Evolutionary conservation across 345 rosid genomes (phyloP).

Genomic region (Populus tremula): DNA sequence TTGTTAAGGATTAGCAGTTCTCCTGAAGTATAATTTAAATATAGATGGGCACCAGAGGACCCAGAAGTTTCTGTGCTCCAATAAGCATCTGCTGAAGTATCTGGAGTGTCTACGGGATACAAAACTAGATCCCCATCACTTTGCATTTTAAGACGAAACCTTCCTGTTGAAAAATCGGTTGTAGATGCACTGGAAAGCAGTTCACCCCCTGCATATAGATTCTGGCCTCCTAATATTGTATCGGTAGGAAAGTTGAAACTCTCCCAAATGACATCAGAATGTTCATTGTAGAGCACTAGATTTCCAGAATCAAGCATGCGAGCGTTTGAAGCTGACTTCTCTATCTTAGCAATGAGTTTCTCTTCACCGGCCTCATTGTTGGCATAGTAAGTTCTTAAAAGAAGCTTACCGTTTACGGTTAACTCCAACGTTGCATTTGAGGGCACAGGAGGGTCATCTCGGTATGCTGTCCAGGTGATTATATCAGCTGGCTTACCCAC

Average conservation of each 20-base stretch:
- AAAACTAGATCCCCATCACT: neutral
- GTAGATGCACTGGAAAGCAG: neutral
- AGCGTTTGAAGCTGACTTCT: neutral
- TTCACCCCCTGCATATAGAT: neutral
- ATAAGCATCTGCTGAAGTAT: neutral
- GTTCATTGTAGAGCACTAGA: slow-evolving; percentile 3
- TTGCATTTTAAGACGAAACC: slow-evolving; percentile 1
- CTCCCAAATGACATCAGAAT: neutral
- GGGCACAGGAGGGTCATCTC: neutral
- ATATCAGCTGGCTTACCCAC: neutral
- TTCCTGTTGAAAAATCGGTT: neutral
- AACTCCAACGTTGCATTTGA: neutral
- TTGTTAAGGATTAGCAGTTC: too few relatives aligned
- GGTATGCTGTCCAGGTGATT: neutral
- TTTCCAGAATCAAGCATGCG: slow-evolving; percentile 1
- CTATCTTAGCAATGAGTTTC: neutral
- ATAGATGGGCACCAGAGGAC: too few relatives aligned
- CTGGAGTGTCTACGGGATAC: neutral
- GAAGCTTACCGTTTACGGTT: neutral
- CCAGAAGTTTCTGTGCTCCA: neutral
- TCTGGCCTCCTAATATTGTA: slow-evolving; percentile 12
- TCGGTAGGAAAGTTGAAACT: slow-evolving; percentile 11
- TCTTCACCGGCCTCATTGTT: neutral
- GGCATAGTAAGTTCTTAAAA: neutral
- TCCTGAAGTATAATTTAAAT: too few relatives aligned